Conservation (phyloP, 228 moss, liverwort and hornwort genomes). For the Sphagnum fallax region DNA sequence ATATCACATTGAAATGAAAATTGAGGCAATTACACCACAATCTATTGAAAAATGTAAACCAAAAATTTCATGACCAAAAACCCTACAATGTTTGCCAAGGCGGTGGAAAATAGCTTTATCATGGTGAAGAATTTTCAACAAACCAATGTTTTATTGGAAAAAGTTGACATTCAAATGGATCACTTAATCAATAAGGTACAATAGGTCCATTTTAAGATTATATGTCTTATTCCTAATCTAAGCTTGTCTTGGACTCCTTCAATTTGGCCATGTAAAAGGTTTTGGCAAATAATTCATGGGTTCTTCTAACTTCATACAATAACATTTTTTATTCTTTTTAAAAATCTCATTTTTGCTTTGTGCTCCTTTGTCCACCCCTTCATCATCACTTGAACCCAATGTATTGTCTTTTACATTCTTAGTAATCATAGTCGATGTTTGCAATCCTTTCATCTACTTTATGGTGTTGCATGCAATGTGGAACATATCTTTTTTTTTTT, state of each 20-base stretch:
- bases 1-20: background rate
- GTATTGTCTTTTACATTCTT: background rate
- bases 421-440: background rate
- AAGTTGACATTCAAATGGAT: background rate
- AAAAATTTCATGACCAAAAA: background rate
- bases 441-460: background rate
- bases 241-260: background rate
- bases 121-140: slow-evolving; percentile 1
- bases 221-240: background rate
- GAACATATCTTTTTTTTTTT: background rate
- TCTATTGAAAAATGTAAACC: background rate
- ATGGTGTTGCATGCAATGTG: background rate
- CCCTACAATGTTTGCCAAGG: background rate
- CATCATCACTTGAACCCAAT: background rate
- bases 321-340: no score
- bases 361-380: background rate
- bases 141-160: background rate
- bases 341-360: background rate
- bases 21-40: background rate
- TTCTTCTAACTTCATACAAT: background rate
- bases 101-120: background rate
- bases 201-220: background rate
- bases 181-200: background rate
- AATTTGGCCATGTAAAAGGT: background rate
- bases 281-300: background rate